Evolutionary conservation across 179 eudicot genomes (phyloP).

Genomic region (Heliamphora pulchella): DNA sequence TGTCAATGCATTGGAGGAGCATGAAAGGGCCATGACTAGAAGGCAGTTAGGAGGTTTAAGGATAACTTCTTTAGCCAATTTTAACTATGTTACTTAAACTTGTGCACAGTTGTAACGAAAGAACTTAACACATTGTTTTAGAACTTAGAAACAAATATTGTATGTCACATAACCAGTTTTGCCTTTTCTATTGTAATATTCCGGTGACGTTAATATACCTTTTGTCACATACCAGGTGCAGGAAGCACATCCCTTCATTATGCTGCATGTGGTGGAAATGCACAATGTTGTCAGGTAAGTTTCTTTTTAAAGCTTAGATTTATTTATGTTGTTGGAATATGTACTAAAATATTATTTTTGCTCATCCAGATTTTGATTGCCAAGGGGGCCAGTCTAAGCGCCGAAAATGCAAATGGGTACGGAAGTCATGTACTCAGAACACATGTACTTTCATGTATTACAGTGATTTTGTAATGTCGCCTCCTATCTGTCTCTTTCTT

Average conservation of each 20-base stretch:
- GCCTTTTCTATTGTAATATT: background rate
- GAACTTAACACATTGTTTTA: too few relatives aligned
- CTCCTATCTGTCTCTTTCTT: background rate
- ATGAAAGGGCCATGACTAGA: background rate
- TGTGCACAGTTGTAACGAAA: background rate
- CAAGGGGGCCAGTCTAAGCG: slow-evolving; percentile 60
- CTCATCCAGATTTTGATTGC: slow-evolving; percentile 59
- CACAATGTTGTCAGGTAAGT: slow-evolving; percentile 78
- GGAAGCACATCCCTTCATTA: slow-evolving; percentile 94
- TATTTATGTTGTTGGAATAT: background rate
- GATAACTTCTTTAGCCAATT: too few relatives aligned
- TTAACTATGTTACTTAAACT: too few relatives aligned
- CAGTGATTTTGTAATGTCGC: background rate
- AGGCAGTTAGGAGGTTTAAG: too few relatives aligned
- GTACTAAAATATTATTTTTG: slow-evolving; percentile 18
- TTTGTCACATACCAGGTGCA: slow-evolving; percentile 46
- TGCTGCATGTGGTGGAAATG: slow-evolving; percentile 95
- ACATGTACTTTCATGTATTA: background rate
- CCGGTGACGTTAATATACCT: background rate
- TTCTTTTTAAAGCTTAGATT: background rate
- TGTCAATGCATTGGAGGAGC: background rate
- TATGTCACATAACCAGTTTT: too few relatives aligned
- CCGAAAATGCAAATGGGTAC: slow-evolving; percentile 75
- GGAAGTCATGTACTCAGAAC: slow-evolving; percentile 14
- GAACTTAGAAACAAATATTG: too few relatives aligned